Evolutionary conservation across 164 flowering plant genomes (phyloP), one percentile per base, ranked within the genome.

Genomic region (Stephania cephalantha): DNA sequence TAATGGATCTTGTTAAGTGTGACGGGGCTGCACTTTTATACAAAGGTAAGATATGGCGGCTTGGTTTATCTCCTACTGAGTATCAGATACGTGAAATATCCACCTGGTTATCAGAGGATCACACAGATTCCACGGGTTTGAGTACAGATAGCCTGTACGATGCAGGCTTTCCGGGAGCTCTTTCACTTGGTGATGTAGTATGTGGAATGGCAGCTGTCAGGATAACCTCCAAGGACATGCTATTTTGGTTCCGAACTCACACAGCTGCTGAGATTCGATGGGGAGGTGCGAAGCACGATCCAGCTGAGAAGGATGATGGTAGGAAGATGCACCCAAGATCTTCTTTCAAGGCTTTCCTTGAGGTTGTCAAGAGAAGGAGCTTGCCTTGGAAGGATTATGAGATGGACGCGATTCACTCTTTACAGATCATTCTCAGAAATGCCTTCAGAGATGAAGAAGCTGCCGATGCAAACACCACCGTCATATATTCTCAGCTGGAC

Each of bases 201-300:
- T 94, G 98, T 81, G 98, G 98, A 52, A 92, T 94, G 98, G 98
- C 97, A 20, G 93, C 95, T 69, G 97, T 94, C 63, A 88, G 86
- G 78, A 90, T 94, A 75, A 85, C 89, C 74, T 72, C 87, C 46
- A 86, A 84, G 75, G 98, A 94, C 83, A 84, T 88, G 86, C 86
- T 94, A 69, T 94, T 92, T 80, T 94, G 98, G 98, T 94, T 92
- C 79, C 83, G 98, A 17, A 84, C 96, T 22, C 96, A 85, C 71
- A 88, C 97, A 70, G 98, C 97, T 75, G 88, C 86, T 2, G 96
- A 92, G 78, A 70, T 94, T 75, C 84, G 89, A 71, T 94, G 98
- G 98, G 98, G 98, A 75, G 98, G 98, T 71, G 97, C 98, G 72
- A 94, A 91, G 80, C 97, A 94, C 85, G 90, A 92, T 63, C 88